A percentile compares a stretch with the other conserved stretches of the same genome.
phyloP scores from a whole-genome alignment of 768 basidiomycete genomes.

The Filobasidium wieringae region DNA sequence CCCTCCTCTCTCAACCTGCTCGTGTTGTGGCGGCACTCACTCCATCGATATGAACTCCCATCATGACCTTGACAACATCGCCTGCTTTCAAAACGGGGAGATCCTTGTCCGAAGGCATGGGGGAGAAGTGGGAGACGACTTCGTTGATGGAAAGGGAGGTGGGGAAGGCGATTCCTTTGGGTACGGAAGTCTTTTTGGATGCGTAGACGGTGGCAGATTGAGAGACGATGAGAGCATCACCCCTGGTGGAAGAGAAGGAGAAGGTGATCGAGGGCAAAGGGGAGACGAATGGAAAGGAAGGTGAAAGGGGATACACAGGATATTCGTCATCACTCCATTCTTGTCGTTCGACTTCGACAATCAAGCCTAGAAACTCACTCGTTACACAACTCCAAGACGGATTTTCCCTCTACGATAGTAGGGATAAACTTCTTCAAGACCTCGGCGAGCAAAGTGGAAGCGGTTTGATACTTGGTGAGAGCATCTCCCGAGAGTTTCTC shows the following conservation, averaged over 20 bases:
- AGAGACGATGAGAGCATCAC: constrained; percentile 83
- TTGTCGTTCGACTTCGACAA: neutral
- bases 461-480: constrained; percentile 53
- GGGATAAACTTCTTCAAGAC: constrained; percentile 76
- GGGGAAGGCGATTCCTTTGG: constrained; percentile 64
- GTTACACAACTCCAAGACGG: constrained; percentile 71
- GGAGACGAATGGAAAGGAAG: too few relatives aligned
- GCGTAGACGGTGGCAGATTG: constrained; percentile 77
- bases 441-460: constrained; percentile 76
- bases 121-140: constrained; percentile 88
- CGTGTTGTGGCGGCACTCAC: too few relatives aligned
- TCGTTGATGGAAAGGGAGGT: constrained; percentile 92
- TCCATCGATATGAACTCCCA: constrained; percentile 96
- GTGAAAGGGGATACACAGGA: too few relatives aligned
- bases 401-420: constrained; percentile 65
- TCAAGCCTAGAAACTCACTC: constrained; percentile 43
- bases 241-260: constrained; percentile 32
- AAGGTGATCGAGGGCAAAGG: neutral
- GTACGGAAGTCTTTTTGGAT: constrained; percentile 53
- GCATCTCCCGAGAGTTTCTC: neutral
- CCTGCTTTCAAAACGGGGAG: constrained; percentile 44
- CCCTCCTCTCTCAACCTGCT: too few relatives aligned
- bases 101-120: constrained; percentile 61
- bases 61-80: constrained; percentile 90
- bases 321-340: neutral